Evolutionary conservation across 225 moss, liverwort and hornwort species (phyloP).

Genomic region (Pseudisothecium myosuroides): DNA sequence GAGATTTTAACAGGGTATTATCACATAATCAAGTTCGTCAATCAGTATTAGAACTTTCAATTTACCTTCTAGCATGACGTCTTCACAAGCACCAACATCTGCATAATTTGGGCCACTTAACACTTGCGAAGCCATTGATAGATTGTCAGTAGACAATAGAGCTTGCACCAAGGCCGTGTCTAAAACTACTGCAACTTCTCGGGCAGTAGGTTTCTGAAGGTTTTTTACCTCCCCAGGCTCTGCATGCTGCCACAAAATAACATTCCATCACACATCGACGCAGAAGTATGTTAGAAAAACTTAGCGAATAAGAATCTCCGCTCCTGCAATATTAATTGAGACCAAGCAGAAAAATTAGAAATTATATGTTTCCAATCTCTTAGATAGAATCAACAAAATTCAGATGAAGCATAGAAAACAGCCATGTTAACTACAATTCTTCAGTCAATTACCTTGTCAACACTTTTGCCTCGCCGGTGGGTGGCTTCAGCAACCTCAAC

Average conservation of each 20-base stretch:
- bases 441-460: constrained; percentile 36
- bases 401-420: background rate
- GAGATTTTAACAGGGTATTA: background rate
- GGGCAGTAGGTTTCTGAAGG: constrained; percentile 19
- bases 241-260: constrained; percentile 19
- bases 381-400: background rate
- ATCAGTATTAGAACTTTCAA: background rate
- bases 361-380: background rate
- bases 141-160: constrained; percentile 55
- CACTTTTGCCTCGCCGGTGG: constrained; percentile 35
- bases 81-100: constrained; percentile 78
- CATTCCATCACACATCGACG: background rate
- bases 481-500: constrained; percentile 52
- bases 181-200: constrained; percentile 70
- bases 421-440: background rate
- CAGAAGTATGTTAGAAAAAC: background rate
- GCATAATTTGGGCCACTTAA: constrained; percentile 86
- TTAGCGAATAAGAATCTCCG: background rate
- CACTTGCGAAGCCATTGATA: constrained; percentile 50
- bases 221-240: constrained; percentile 32
- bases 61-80: constrained; percentile 76
- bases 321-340: background rate
- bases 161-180: constrained; percentile 95
- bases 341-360: background rate
- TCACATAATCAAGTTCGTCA: background rate